phyloP scores from a whole-genome alignment of 108 stramenopile species.

The Nannochloropsis salina region DNA sequence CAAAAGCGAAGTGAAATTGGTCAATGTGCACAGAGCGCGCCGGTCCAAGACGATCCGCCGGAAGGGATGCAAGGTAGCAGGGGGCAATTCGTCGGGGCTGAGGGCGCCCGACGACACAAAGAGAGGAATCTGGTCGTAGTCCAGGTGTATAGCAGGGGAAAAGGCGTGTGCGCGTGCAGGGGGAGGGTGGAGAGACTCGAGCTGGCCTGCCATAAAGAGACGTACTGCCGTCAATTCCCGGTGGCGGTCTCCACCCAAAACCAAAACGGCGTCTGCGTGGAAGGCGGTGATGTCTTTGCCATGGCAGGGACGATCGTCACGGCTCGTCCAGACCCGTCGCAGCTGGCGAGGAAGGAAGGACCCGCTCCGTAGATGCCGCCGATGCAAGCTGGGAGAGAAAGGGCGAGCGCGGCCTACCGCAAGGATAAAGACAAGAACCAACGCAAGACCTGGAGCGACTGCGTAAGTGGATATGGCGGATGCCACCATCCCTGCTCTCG shows the following conservation, averaged over 20 bases:
- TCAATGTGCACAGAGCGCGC: background rate
- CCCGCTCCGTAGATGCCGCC: no score
- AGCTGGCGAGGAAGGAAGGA: no score
- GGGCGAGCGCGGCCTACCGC: no score
- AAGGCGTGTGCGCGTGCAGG: background rate
- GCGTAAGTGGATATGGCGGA: no score
- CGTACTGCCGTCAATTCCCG: background rate
- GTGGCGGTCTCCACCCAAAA: slow-evolving; percentile 4
- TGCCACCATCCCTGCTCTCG: no score
- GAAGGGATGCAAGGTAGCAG: background rate
- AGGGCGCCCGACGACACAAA: background rate
- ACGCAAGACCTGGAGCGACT: no score
- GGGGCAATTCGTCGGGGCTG: background rate
- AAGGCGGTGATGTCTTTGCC: background rate
- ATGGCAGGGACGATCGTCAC: no score
- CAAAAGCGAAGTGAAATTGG: background rate
- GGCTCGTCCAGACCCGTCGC: no score
- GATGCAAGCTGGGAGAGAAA: no score
- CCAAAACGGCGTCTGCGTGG: background rate
- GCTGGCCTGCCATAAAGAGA: background rate
- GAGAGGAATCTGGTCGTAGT: background rate
- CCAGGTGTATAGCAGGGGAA: background rate
- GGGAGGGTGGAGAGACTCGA: background rate
- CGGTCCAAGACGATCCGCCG: background rate
- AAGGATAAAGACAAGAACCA: no score